Evolutionary conservation across 2,329 filamentous ascomycete genomes (phyloP), one percentile per base, ranked within the genome.

Genomic region (Botrytis elliptica): DNA sequence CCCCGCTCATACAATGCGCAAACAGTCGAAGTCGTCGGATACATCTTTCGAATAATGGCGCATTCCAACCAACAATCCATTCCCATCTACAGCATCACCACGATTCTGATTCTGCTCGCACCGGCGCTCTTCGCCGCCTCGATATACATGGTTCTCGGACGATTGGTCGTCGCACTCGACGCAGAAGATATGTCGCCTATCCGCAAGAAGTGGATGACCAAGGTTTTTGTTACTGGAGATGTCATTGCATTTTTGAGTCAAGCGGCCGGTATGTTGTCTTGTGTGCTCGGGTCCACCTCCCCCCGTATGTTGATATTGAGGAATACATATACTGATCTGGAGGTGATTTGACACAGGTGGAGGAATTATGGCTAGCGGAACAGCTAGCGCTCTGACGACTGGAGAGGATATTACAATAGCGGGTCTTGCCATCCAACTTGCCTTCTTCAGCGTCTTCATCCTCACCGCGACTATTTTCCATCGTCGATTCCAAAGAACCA

Each of bases 371-470:
- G 67, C 74, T 40, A 62, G 57, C 16, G 52, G 68, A 25, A 57
- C 36, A 6, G 20, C 8, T 6, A 84, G 83, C 29, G 83, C 81
- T 22, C n/a, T n/a, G 40, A 59, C 18, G 82, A 74, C 76, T 2
- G 84, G 83, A 25, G 79, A 83, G 67, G 80, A 83, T 14, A 79
- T 87, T 55, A 83, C 87, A 20, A 79, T 86, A n/a, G 83, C 77
- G 7, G 86, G 86, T 14, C 79, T 88, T 2, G 78, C 84, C 29
- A 76, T 87, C 20, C 86, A 88, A 75, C 81, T 88, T 12, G 42
- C 85, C 6, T 83, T 85, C 73, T 88, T 88, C 74, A 80, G 81
- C 38, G 81, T 86, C 69, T 88, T 88, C 75, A 78, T 87, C n/a
- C 6, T 76, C 40, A 63, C 68, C 36, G 74, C 74, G 9, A 22